Evolutionary conservation across 148 eudicot species (phyloP), one percentile per base, ranked within the genome.

Genomic region (Rhododendron simsii): DNA sequence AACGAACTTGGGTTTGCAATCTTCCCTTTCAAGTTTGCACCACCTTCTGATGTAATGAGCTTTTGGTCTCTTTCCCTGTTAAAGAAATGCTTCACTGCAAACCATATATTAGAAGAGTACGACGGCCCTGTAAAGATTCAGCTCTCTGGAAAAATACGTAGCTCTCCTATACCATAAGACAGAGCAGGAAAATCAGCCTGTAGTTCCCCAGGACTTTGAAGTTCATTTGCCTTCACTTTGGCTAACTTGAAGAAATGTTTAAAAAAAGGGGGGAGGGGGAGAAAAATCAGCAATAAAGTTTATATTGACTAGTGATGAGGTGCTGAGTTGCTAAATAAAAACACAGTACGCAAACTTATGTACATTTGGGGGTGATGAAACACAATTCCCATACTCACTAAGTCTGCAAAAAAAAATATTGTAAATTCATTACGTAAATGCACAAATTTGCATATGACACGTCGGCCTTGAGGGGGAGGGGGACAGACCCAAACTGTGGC

Each of bases 71-170:
- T 78, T 41, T 48, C 47, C 86, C 45, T 39, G 81, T 89, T 89
- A 67, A 87, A 87, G 51, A 86, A 87, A 53, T 85, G 80, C 47
- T 65, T 67, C 44, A 89, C 90, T 89, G 89, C 83, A 89, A 86
- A 67, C 51, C 16, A 84, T 47, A 51, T 11, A n/a, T 61, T 57
- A 78, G 28, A 63, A 28, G 8, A 61, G 74, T 37, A 10, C 33
- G 79, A 79, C 2, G 21, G n/a, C 28, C 41, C 51, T 30, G 23
- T 67, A 26, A 47, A 84, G 39, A 73, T 33, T 69, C 78, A 84
- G 78, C 45, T 71, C 45, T 69, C 23, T 47, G 21, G 10, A 57
- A 71, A 39, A 71, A 61, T 37, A 10, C n/a, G 59, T 18, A 59
- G 48, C 63, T 57, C 14, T 35, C 41, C 84, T 59, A 39, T 23